phyloP scores from a whole-genome alignment of 805 yeast genomes.

The Nakazawaea pomicola region DNA sequence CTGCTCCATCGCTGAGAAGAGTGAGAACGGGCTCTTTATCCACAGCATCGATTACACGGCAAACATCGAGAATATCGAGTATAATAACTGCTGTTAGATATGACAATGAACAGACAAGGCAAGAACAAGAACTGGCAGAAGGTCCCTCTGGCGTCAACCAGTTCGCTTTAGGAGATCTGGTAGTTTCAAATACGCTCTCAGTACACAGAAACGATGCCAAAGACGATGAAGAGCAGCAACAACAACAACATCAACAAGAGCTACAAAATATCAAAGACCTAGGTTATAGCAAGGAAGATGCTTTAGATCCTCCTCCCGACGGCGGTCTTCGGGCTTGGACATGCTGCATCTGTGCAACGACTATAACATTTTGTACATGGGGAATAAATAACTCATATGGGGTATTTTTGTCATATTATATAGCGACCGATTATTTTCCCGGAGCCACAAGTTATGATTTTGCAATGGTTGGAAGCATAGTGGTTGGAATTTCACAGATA shows the following conservation, averaged over 20 bases:
- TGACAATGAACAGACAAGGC: conserved; percentile 22
- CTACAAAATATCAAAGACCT: conserved; percentile 2
- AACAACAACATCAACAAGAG: too few species aligned
- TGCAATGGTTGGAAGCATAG: conserved; percentile 53
- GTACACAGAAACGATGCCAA: too few species aligned
- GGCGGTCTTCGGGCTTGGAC: conserved; percentile 32
- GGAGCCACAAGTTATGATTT: conserved; percentile 48
- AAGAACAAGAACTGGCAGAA: too few species aligned
- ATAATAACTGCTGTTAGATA: conserved; percentile 24
- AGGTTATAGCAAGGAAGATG: conserved; percentile 4
- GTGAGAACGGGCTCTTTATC: not conserved
- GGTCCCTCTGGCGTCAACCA: not conserved
- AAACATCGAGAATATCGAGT: not conserved
- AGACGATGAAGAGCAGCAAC: not conserved
- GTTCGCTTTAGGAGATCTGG: too few species aligned
- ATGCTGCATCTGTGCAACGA: conserved; percentile 29
- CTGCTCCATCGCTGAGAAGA: not conserved
- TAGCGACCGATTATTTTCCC: conserved; percentile 34
- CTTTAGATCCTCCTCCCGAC: conserved; percentile 14
- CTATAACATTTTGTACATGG: conserved; percentile 40
- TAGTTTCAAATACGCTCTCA: too few species aligned
- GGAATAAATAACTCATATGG: conserved; percentile 53
- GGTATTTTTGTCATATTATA: conserved; percentile 46
- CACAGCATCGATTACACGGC: not conserved
- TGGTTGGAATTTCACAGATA: conserved; percentile 51